Evolutionary conservation across 768 basidiomycete genomes (phyloP).

Genomic region (Macrolepiota albuminosa): DNA sequence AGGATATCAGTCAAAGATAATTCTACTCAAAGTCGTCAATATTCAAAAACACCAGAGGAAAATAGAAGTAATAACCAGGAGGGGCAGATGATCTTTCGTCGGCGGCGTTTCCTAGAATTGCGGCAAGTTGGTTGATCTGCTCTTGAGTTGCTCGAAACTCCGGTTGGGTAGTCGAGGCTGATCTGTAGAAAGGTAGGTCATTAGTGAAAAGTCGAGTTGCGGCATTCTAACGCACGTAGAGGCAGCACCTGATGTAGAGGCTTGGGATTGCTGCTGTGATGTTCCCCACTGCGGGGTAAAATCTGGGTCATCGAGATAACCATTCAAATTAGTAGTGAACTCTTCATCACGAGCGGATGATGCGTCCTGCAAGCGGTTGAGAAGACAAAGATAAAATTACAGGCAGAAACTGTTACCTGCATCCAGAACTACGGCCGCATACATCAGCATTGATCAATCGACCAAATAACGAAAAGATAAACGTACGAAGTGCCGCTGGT

Average conservation of each 20-base stretch:
- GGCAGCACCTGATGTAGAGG: slow-evolving; percentile 40
- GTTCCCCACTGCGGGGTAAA: slow-evolving; percentile 56
- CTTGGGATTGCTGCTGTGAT: slow-evolving; percentile 30
- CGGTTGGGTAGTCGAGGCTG: slow-evolving; percentile 13
- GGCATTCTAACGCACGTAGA: slow-evolving; percentile 26
- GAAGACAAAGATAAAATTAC: background rate
- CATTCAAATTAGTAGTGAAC: slow-evolving; percentile 68
- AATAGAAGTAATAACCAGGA: slow-evolving; percentile 23
- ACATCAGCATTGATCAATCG: background rate
- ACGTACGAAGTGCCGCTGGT: slow-evolving; percentile 87
- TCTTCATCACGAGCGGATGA: slow-evolving; percentile 65
- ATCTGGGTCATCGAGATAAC: slow-evolving; percentile 62
- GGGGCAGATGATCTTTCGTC: slow-evolving; percentile 23
- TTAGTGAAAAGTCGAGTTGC: background rate
- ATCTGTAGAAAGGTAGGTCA: background rate
- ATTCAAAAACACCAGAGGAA: background rate
- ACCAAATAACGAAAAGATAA: background rate
- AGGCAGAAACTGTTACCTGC: slow-evolving; percentile 48
- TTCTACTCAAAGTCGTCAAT: slow-evolving; percentile 30
- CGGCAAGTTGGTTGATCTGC: slow-evolving; percentile 53
- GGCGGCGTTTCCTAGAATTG: slow-evolving; percentile 45
- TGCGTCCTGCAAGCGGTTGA: slow-evolving; percentile 47
- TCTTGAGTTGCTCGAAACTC: slow-evolving; percentile 50
- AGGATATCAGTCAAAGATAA: slow-evolving; percentile 71
- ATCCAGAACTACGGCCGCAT: slow-evolving; percentile 66